Conservation (phyloP, 1,284 basidiomycete genomes). For the Melampsora larici-populina region DNA sequence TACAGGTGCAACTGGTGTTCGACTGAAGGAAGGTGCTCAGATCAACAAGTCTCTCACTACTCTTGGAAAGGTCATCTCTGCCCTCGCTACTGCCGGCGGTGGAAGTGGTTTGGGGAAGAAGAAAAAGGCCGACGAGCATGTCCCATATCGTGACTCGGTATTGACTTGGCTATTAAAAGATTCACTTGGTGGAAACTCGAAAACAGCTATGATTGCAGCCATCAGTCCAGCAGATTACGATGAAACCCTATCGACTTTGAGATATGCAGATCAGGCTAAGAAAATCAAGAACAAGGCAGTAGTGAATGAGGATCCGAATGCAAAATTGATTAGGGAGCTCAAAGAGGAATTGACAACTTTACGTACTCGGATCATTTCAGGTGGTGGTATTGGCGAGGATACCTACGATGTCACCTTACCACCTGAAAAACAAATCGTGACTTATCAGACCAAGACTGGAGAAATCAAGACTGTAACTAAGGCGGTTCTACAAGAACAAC, state of each 20-base stretch:
- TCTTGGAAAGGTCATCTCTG: slow-evolving; percentile 45
- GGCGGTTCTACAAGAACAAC: slow-evolving; percentile 92
- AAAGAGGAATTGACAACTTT: slow-evolving; percentile 85
- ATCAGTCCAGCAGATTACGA: slow-evolving; percentile 97
- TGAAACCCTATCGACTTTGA: slow-evolving; percentile 87
- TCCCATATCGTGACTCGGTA: slow-evolving; percentile 44
- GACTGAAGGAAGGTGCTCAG: slow-evolving; percentile 53
- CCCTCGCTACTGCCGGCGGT: slow-evolving; percentile 70
- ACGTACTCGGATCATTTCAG: slow-evolving; percentile 48
- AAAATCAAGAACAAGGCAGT: slow-evolving; percentile 99
- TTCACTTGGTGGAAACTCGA: slow-evolving; percentile 53
- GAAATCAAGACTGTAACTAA: slow-evolving; percentile 93
- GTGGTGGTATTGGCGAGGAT: slow-evolving; percentile 60
- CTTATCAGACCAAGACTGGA: slow-evolving; percentile 88
- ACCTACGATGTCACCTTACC: slow-evolving; percentile 83
- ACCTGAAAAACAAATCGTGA: slow-evolving; percentile 90
- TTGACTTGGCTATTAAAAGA: slow-evolving; percentile 64
- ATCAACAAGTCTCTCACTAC: slow-evolving; percentile 51
- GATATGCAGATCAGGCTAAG: slow-evolving; percentile 95
- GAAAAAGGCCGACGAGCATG: slow-evolving; percentile 75
- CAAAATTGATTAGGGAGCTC: slow-evolving; percentile 93
- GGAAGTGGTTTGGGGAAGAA: slow-evolving; percentile 68
- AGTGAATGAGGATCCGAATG: slow-evolving; percentile 98
- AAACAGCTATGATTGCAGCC: slow-evolving; percentile 71
- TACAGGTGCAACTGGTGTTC: slow-evolving; percentile 52